Evolutionary conservation across 2,329 filamentous ascomycete genomes (phyloP).

Genomic region (Aspergillus sp.): DNA sequence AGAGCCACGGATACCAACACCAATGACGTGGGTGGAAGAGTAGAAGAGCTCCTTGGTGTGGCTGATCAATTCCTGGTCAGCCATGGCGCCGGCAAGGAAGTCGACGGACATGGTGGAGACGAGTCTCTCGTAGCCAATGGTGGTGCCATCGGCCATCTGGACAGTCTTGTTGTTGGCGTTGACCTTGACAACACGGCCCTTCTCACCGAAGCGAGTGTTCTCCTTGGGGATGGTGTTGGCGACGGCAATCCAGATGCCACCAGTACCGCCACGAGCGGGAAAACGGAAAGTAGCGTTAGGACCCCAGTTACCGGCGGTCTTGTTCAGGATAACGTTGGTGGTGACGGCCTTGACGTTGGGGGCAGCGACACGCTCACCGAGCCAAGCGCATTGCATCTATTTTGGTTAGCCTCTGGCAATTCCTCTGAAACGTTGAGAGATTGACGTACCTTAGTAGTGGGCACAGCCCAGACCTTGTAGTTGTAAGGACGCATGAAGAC

Average conservation of each 20-base stretch:
- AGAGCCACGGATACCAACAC: conserved; percentile 84
- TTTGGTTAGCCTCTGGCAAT: neutral
- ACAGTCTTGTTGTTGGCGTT: conserved; percentile 80
- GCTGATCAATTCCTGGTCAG: conserved; percentile 71
- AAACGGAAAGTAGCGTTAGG: conserved; percentile 98
- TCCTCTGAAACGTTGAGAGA: neutral
- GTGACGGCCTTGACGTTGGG: conserved; percentile 91
- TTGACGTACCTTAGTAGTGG: conserved; percentile 76
- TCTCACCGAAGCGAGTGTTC: conserved; percentile 83
- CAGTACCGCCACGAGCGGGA: conserved; percentile 89
- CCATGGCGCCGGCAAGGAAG: conserved; percentile 77
- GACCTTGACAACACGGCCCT: conserved; percentile 77
- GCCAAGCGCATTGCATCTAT: conserved; percentile 98
- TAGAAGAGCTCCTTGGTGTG: conserved; percentile 91
- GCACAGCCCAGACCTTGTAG: conserved; percentile 99
- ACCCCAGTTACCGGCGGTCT: conserved; percentile 95
- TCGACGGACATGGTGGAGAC: conserved; percentile 96
- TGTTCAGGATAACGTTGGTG: conserved; percentile 90
- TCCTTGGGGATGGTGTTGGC: conserved; percentile 86
- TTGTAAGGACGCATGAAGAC: conserved; percentile 99
- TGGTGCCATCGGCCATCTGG: conserved; percentile 74
- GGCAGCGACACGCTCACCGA: conserved; percentile 95
- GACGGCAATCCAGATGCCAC: conserved; percentile 98
- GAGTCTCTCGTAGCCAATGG: conserved; percentile 83
- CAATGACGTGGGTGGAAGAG: conserved; percentile 94